Conservation (phyloP, 208 protist genomes). For the Trypanosoma melophagium region DNA sequence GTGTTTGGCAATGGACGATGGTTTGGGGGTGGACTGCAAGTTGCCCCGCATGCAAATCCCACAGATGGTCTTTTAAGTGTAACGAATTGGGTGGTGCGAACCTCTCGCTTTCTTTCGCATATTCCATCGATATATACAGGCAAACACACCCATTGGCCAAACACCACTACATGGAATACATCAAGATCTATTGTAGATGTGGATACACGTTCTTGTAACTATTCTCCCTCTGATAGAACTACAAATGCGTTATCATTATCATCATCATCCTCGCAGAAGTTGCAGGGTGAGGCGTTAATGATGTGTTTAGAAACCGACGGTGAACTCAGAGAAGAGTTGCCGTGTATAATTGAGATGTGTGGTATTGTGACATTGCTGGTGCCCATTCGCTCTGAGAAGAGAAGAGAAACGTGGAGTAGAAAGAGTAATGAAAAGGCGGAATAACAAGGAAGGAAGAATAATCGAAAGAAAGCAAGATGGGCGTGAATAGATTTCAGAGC, state of each 20-base stretch:
- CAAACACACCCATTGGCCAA: constrained; percentile 56
- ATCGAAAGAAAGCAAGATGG: no score
- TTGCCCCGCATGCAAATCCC: constrained; percentile 70
- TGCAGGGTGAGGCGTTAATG: background rate
- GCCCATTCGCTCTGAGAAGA: constrained; percentile 17
- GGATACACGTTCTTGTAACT: constrained; percentile 4
- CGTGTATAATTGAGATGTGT: constrained; percentile 69
- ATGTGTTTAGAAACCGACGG: constrained; percentile 65
- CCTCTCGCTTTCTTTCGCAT: constrained; percentile 48
- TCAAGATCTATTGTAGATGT: constrained; percentile 62
- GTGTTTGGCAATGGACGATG: constrained; percentile 81
- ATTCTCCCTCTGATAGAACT: background rate
- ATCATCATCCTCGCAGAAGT: background rate
- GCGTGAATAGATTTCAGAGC: no score
- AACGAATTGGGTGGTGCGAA: constrained; percentile 71
- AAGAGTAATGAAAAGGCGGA: background rate
- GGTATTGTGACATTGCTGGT: constrained; percentile 56
- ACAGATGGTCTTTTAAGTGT: constrained; percentile 69
- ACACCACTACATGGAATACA: constrained; percentile 68
- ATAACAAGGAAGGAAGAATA: no score
- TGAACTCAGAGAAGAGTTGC: constrained; percentile 61
- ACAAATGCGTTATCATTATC: no score
- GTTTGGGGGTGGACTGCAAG: constrained; percentile 80
- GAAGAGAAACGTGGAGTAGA: background rate
- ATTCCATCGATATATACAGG: constrained; percentile 66